phyloP scores from a whole-genome alignment of 148 eudicot genomes.

The Dianthus caryophyllus region DNA sequence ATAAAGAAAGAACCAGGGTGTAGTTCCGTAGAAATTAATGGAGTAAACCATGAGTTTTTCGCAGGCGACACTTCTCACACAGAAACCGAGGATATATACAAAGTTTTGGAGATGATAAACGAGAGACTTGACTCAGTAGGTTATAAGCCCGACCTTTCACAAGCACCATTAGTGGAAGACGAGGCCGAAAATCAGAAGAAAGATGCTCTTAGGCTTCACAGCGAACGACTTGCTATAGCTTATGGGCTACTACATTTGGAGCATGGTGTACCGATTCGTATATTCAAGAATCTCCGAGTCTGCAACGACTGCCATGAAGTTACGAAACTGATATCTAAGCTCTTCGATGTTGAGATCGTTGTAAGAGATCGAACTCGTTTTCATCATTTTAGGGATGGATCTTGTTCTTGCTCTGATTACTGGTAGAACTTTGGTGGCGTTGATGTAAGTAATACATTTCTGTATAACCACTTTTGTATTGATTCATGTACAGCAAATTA shows the following conservation, averaged over 20 bases:
- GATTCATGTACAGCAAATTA: neutral
- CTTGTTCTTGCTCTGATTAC: slow-evolving; percentile 58
- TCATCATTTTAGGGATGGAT: slow-evolving; percentile 57
- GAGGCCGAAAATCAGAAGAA: slow-evolving; percentile 32
- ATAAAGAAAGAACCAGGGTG: slow-evolving; percentile 71
- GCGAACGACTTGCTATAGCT: slow-evolving; percentile 79
- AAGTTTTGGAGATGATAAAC: slow-evolving; percentile 39
- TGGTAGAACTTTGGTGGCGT: slow-evolving; percentile 30
- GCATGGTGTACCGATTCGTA: slow-evolving; percentile 57
- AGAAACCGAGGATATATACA: slow-evolving; percentile 38
- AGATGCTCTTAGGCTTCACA: slow-evolving; percentile 47
- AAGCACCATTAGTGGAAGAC: slow-evolving; percentile 58
- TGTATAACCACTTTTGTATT: neutral
- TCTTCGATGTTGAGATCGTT: slow-evolving; percentile 48
- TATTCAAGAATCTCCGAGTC: slow-evolving; percentile 64
- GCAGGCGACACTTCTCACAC: slow-evolving; percentile 66
- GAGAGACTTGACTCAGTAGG: slow-evolving; percentile 38
- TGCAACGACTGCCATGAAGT: slow-evolving; percentile 70
- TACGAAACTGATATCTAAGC: slow-evolving; percentile 47
- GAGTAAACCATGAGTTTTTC: slow-evolving; percentile 55
- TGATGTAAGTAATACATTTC: slow-evolving; percentile 5
- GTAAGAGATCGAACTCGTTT: slow-evolving; percentile 72
- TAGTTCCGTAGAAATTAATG: slow-evolving; percentile 58
- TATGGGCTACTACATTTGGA: slow-evolving; percentile 47
- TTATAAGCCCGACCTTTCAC: slow-evolving; percentile 43